A percentile compares a stretch with the other conserved stretches of the same genome.
Conservation (phyloP, 805 yeast genomes). For the Hanseniaspora jakobsenii region DNA sequence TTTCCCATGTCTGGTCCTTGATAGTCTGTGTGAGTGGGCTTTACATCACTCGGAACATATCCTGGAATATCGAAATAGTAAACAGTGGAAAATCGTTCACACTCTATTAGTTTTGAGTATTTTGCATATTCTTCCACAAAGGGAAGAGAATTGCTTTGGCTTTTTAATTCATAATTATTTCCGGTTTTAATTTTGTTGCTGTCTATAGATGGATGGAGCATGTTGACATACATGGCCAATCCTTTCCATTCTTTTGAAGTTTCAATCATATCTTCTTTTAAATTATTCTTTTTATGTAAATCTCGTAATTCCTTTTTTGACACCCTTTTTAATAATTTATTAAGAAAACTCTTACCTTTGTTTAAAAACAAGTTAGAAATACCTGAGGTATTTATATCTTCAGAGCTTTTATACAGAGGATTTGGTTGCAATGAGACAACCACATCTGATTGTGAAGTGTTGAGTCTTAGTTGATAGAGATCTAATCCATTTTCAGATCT, state of each 20-base stretch:
- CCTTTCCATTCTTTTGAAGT: slow-evolving; percentile 58
- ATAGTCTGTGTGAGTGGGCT: slow-evolving; percentile 24
- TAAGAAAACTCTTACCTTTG: slow-evolving; percentile 4
- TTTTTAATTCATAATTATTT: slow-evolving; percentile 24
- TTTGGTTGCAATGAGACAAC: slow-evolving; percentile 58
- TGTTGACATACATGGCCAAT: slow-evolving; percentile 50
- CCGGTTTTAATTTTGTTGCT: slow-evolving; percentile 14
- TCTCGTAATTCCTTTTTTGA: slow-evolving; percentile 14
- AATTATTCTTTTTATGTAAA: too few species aligned
- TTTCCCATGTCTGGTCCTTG: slow-evolving; percentile 48
- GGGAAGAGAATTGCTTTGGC: neutral
- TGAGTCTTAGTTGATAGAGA: slow-evolving; percentile 37
- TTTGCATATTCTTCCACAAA: slow-evolving; percentile 61
- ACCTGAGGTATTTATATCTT: slow-evolving; percentile 7
- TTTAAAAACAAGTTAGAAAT: slow-evolving; percentile 20
- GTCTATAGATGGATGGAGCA: neutral
- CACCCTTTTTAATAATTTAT: neutral
- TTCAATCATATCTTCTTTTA: slow-evolving; percentile 16
- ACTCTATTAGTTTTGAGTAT: slow-evolving; percentile 54
- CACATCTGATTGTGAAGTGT: slow-evolving; percentile 39
- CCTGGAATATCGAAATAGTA: slow-evolving; percentile 72
- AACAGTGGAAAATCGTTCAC: slow-evolving; percentile 41
- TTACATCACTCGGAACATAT: slow-evolving; percentile 33
- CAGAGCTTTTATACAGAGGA: slow-evolving; percentile 39
- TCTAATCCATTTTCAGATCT: slow-evolving; percentile 44